Evolutionary conservation across 306 rosid genomes (phyloP), one percentile per base, ranked within the genome.

Genomic region (Castanospermum australe): DNA sequence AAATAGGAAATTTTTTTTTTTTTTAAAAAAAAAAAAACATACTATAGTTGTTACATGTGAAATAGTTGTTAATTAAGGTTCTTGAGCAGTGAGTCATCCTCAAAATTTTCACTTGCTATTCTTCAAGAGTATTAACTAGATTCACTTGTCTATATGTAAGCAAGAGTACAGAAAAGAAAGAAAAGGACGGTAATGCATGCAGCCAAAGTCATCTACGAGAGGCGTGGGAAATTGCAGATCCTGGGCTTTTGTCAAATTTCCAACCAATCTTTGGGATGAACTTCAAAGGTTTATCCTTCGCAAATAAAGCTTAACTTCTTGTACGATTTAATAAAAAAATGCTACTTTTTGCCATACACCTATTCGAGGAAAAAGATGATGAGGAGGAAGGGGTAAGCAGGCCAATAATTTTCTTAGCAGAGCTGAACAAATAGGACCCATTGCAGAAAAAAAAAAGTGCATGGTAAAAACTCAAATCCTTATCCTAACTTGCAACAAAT

Each of bases 151-250:
- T n/a, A n/a, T n/a, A n/a, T n/a, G n/a, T n/a, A n/a, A n/a, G n/a
- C n/a, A n/a, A n/a, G n/a, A n/a, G n/a, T 24, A 30, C 18, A 39
- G 24, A 62, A 64, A 63, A 54, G 11, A 68, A 60, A 52, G 55
- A 80, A 62, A 76, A 21, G 13, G 76, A 80, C 28, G 41, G 44
- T 11, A 54, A 13, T 14, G 66, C 50, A 63, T 69, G 80, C 41
- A 20, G 77, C 75, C 84, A 75, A 71, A 71, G 25, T 4, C 15
- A 48, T 18, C 44, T 17, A 12, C 6, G 72, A 35, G 54, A 59
- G 17, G 30, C 13, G 11, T 33, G 72, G 15, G 61, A 36, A 39
- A 63, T 32, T 30, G 20, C 13, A 62, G 33, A 18, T 24, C 36
- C 15, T 15, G 8, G 32, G 22, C 1, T 63, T 63, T 48, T 13